Base-by-base conservation (phyloP, 768 basidiomycete genomes). In the Psilocybe sp. region DNA sequence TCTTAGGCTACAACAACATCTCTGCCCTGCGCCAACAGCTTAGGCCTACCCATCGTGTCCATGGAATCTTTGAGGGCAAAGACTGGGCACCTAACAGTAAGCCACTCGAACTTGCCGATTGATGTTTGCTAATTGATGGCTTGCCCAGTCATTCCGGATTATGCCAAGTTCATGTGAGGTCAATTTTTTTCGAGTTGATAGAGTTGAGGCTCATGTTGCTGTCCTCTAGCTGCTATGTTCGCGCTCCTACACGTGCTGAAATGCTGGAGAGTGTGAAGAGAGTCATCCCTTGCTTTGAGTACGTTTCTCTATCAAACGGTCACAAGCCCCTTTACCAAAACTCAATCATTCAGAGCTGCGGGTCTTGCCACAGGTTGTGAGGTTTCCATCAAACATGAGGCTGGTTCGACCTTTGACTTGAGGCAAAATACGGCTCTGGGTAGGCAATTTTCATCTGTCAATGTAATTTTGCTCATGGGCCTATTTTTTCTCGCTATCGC, bases 1-100 rank as follows among this genome's bases (percentile, higher is more conserved):
- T 92, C 4, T 74, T 91, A 3, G 86, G 87, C 3, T 93, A 94
- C 61, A 86, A 79, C 43, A 87, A 84, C 46, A 82, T 94, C 20
- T 83, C 88, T 0, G 81, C 83, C 6, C 74, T 94, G 19, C 81
- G 92, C 13, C 92, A 95, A 64, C 92, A 94, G 58, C 74, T 91
- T 13, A 75, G 78, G 46, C 89, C 92, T 0, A 82, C 83, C 0
- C 81, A 86, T 54, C 83, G 91, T 35, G 79, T 91, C 3, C 91
- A 95, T 59, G 89, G 90, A 0, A 78, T 92, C 40, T 82, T 93
- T 58, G 76, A 79, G 55, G 89, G 89, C 1, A 78, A 76, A 51
- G 82, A 88, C 57, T 89, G 88, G 87, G 84, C 79, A 4, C 75
- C 82, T 0, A 89, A 87, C 53, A 79, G 87, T 89, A 60, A 10